Conservation (phyloP, 1,139 yeast species). For the Candida neerlandica region DNA sequence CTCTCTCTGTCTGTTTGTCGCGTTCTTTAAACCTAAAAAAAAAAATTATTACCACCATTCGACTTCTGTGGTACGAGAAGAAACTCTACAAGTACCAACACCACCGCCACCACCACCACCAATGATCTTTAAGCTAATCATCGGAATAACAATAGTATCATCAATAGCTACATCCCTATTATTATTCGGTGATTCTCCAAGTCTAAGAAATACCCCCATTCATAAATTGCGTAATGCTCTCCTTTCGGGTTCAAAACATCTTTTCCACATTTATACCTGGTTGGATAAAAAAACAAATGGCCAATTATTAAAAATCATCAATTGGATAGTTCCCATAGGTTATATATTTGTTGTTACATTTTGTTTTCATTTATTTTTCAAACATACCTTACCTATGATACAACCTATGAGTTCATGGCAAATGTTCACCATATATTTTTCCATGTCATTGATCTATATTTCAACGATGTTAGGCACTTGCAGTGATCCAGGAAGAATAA, state of each 20-base stretch:
- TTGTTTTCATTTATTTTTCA: conserved; percentile 52
- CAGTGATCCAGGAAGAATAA: conserved; percentile 56
- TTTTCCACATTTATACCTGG: conserved; percentile 10
- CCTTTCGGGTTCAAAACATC: conserved; percentile 7
- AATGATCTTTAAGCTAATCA: conserved; percentile 14
- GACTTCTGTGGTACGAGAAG: no score
- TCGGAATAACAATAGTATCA: conserved; percentile 11
- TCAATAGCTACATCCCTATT: conserved; percentile 22
- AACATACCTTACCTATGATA: conserved; percentile 36
- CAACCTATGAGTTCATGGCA: conserved; percentile 15
- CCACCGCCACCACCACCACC: neutral
- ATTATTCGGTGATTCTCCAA: conserved; percentile 59
- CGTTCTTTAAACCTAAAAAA: no score
- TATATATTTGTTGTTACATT: conserved; percentile 45
- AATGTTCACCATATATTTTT: conserved; percentile 21
- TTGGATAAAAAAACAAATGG: conserved; percentile 18
- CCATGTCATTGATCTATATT: conserved; percentile 39
- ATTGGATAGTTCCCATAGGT: conserved; percentile 53
- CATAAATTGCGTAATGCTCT: conserved; percentile 22
- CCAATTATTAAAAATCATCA: conserved; percentile 21
- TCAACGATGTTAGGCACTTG: conserved; percentile 45
- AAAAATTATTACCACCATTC: no score
- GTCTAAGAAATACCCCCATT: conserved; percentile 39
- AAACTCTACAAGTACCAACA: no score
- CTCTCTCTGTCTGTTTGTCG: no score